Base-by-base conservation (phyloP, 257 asterid species). In the Solanum chmielewskii region DNA sequence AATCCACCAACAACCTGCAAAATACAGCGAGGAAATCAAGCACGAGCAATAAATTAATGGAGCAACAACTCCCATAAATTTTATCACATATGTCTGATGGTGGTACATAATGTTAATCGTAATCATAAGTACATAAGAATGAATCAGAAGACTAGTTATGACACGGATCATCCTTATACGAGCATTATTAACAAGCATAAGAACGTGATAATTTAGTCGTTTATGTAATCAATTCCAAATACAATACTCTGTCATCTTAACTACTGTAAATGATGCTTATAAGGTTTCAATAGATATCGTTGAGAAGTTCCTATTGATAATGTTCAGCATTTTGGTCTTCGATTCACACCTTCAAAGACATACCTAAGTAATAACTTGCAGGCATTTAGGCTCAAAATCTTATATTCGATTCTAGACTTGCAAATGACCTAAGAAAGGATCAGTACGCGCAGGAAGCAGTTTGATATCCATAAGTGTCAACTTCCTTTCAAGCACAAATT, bases 1-100 rank as follows among this genome's bases (percentile, higher is more conserved):
- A 97, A 87, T 82, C 99, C 98, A 9, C 98, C 98, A 56, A 95
- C 99, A 90, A 95, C 92, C 99, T 95, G 95, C 91, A 83, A 78
- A 85, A 9, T 76, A 86, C n/a, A 49, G 59, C 4, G 66, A 16
- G 68, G 11, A 45, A 80, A 20, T 80, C 85, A 80, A 80, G 29
- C 11, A 27, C 18, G 66, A 16, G 68, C 66, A 18, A 45, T 78
- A 78, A 78, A 45, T 27, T 45, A 8, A 10, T 14, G 25, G 84
- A 78, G 66, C 41, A 44, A 41, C 41, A 44, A 45, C 64, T 47
- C 64, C 60, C 7, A n/a, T 4, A 56, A 8, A 20, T 56, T 56
- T 18, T 0, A 2, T 56, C 64, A 56, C 64, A 56, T 20, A 42
- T 8, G 60, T 42, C 60, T 42, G 37, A 42, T 27, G 37, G n/a